These are phyloP conservation scores for Phytophthora tubulina DNA, from an alignment of 352 stramenopile genomes.

Conservation along the genomic window DNA sequence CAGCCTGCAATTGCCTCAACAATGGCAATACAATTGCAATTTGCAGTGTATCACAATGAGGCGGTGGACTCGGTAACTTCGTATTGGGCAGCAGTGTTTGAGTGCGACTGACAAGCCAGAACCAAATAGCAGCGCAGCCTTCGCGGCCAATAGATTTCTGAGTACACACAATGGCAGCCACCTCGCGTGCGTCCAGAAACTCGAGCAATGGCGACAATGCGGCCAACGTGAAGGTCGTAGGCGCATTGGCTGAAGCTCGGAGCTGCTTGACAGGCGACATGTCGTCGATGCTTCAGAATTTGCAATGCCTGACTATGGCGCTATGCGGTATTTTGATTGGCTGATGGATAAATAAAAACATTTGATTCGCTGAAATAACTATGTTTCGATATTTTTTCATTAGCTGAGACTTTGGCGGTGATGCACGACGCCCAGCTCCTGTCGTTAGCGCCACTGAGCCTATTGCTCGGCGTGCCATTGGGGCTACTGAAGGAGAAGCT, in stretches of 20 bases:
- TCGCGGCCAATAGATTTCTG: slow-evolving; percentile 39
- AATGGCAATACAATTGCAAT: slow-evolving; percentile 51
- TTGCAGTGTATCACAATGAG: slow-evolving; percentile 41
- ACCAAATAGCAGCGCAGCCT: slow-evolving; percentile 49
- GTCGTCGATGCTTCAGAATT: slow-evolving; percentile 12
- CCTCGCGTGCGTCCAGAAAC: slow-evolving; percentile 53
- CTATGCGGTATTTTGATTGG: slow-evolving; percentile 21
- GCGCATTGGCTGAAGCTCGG: slow-evolving; percentile 3
- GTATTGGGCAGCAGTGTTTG: slow-evolving; percentile 32
- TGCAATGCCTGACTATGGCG: background rate
- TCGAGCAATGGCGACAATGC: slow-evolving; percentile 60
- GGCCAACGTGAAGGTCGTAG: slow-evolving; percentile 34
- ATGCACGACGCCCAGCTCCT: slow-evolving; percentile 46
- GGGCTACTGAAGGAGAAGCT: slow-evolving; percentile 68
- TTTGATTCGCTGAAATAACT: slow-evolving; percentile 42
- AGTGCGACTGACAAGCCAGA: slow-evolving; percentile 51
- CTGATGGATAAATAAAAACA: slow-evolving; percentile 1
- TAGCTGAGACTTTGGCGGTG: slow-evolving; percentile 6
- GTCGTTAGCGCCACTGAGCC: slow-evolving; percentile 44
- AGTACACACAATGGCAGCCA: slow-evolving; percentile 46
- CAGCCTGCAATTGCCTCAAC: slow-evolving; percentile 58
- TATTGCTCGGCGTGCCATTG: slow-evolving; percentile 53
- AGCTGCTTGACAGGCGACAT: slow-evolving; percentile 35
- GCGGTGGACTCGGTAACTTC: slow-evolving; percentile 38
- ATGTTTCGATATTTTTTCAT: slow-evolving; percentile 9